Percentiles rank a stretch among this genome's conserved stretches.
phyloP scores from a whole-genome alignment of 73 alveolate species.

The Paramecium caudatum region DNA sequence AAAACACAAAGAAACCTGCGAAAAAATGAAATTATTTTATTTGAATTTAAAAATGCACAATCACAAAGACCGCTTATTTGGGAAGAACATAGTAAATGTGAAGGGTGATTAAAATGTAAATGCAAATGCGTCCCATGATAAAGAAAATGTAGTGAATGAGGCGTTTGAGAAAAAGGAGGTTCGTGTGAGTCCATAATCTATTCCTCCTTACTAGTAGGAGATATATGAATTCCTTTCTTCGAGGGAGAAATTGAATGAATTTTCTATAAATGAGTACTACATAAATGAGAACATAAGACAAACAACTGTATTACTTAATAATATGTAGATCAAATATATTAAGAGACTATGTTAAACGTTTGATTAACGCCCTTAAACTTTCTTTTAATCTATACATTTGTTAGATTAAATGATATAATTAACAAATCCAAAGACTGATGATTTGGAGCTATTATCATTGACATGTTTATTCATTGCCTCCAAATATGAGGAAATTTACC shows the following conservation, averaged over 20 bases:
- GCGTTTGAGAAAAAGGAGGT: constrained; percentile 30
- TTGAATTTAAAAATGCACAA: constrained; percentile 35
- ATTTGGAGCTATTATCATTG: constrained; percentile 26
- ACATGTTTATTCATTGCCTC: constrained; percentile 68
- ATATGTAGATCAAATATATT: not conserved
- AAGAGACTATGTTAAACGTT: not conserved
- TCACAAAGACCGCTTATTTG: not conserved
- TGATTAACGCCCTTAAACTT: not conserved
- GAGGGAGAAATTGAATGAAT: constrained; percentile 13
- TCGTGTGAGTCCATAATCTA: not conserved
- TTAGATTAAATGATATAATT: not conserved
- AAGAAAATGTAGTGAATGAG: constrained; percentile 11
- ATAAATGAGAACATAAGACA: constrained; percentile 10
- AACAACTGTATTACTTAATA: not conserved
- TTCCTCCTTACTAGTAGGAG: not conserved
- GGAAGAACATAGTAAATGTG: constrained; percentile 7
- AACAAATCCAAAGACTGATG: constrained; percentile 1
- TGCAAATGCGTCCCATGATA: not conserved
- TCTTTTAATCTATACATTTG: constrained; percentile 11
- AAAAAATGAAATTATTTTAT: constrained; percentile 23
- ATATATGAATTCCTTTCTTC: not conserved
- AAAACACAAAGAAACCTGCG: constrained; percentile 51
- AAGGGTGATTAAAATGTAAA: not conserved
- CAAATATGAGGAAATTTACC: constrained; percentile 74
- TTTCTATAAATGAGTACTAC: no score